These are phyloP conservation scores for Aspergillus sp. DNA, from an alignment of 2,329 filamentous ascomycete genomes.

Conservation along the genomic window DNA sequence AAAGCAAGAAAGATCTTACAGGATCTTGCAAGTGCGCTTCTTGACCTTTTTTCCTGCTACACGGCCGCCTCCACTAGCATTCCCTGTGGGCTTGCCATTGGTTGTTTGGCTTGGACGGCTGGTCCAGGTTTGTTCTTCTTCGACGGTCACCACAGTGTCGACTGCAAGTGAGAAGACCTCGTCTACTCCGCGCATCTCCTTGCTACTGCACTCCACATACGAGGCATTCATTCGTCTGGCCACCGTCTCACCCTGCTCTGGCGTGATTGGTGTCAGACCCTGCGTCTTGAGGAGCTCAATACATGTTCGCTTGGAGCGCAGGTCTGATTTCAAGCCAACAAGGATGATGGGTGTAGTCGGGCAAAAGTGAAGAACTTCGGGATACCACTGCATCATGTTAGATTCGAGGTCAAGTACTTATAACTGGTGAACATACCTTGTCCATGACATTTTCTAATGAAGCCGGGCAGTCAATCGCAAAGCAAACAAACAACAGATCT, in stretches of 20 bases:
- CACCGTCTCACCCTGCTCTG: constrained; percentile 81
- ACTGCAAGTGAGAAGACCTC: constrained; percentile 94
- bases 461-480: constrained; percentile 97
- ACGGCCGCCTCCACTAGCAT: constrained; percentile 15
- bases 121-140: constrained; percentile 59
- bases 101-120: constrained; percentile 13
- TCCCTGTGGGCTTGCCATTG: constrained; percentile 14
- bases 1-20: constrained; percentile 47
- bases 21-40: constrained; percentile 76
- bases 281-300: constrained; percentile 99
- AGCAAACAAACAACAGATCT: constrained; percentile 96
- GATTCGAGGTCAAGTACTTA: neutral
- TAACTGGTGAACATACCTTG: constrained; percentile 63
- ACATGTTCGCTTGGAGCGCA: constrained; percentile 90
- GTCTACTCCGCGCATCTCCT: constrained; percentile 93
- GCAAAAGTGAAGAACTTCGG: constrained; percentile 97
- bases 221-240: constrained; percentile 89
- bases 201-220: constrained; percentile 98
- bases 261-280: constrained; percentile 89
- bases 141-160: constrained; percentile 80
- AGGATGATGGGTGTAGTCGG: constrained; percentile 94
- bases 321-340: constrained; percentile 92
- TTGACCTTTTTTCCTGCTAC: constrained; percentile 63
- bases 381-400: constrained; percentile 72
- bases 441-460: constrained; percentile 98